A percentile compares a stretch with the other conserved stretches of the same genome.
These are phyloP conservation scores for Fusarium sulawesiense DNA, from an alignment of 2,329 filamentous ascomycete genomes.

Conservation along the genomic window DNA sequence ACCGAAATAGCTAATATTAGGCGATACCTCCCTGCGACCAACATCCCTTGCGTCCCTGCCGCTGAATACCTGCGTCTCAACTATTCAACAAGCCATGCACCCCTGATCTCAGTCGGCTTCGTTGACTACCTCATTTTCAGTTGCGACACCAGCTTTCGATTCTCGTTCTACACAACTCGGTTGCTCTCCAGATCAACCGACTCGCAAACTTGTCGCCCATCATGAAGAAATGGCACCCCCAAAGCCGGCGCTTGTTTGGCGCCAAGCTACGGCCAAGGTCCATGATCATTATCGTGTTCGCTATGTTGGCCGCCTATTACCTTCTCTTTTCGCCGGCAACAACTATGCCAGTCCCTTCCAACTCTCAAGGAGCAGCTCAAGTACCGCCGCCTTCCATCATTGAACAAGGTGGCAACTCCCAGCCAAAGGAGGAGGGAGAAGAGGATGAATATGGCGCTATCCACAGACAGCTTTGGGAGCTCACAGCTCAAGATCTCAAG, in stretches of 20 bases:
- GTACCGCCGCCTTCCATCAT: not conserved
- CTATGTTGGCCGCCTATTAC: slow-evolving; percentile 57
- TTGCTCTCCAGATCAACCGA: slow-evolving; percentile 5
- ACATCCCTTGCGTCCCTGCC: slow-evolving; percentile 23
- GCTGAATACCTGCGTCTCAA: slow-evolving; percentile 11
- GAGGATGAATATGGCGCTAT: slow-evolving; percentile 26
- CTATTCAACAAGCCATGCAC: slow-evolving; percentile 32
- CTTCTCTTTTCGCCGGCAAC: slow-evolving; percentile 53
- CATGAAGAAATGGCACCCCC: slow-evolving; percentile 52
- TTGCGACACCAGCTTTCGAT: slow-evolving; percentile 16
- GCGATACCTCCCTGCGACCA: slow-evolving; percentile 23
- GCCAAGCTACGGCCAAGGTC: slow-evolving; percentile 56
- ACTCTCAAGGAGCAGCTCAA: slow-evolving; percentile 12
- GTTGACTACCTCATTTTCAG: slow-evolving; percentile 5
- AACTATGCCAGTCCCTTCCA: slow-evolving; percentile 49
- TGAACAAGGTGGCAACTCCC: slow-evolving; percentile 11
- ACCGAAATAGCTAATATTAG: not conserved
- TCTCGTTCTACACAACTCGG: slow-evolving; percentile 10
- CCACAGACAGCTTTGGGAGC: slow-evolving; percentile 49
- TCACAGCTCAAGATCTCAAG: slow-evolving; percentile 51
- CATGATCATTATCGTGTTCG: slow-evolving; percentile 55
- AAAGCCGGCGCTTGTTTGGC: slow-evolving; percentile 47
- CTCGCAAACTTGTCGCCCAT: slow-evolving; percentile 15
- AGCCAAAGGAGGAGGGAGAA: slow-evolving; percentile 15
- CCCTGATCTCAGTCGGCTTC: slow-evolving; percentile 27